Conservation (phyloP, 2,329 filamentous ascomycete genomes). For the Alternaria sp. region DNA sequence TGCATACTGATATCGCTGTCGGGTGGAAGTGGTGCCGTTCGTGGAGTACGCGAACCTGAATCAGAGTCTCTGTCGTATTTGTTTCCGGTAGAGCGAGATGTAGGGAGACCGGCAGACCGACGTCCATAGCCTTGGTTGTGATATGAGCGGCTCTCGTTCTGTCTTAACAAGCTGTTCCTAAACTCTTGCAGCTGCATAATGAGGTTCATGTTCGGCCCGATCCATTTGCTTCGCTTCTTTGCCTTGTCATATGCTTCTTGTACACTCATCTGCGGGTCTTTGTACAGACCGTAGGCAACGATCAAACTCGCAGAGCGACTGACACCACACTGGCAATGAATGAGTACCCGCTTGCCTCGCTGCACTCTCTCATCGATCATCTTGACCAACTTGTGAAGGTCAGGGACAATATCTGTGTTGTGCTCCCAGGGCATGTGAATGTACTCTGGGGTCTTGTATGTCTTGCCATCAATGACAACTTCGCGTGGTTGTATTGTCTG, state of each 20-base stretch:
- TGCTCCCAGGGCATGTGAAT: slow-evolving; percentile 90
- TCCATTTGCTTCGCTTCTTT: slow-evolving; percentile 84
- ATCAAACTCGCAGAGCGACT: slow-evolving; percentile 86
- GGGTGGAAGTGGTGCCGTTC: slow-evolving; percentile 50
- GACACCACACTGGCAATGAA: slow-evolving; percentile 87
- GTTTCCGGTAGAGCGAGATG: slow-evolving; percentile 31
- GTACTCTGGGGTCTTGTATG: slow-evolving; percentile 71
- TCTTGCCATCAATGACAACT: slow-evolving; percentile 35
- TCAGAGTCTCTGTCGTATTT: slow-evolving; percentile 43
- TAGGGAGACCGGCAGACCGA: slow-evolving; percentile 43
- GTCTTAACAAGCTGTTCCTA: slow-evolving; percentile 57
- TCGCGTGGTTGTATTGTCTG: slow-evolving; percentile 39
- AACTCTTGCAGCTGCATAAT: slow-evolving; percentile 91
- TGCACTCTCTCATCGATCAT: slow-evolving; percentile 76
- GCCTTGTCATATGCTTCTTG: slow-evolving; percentile 85
- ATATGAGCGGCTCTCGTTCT: slow-evolving; percentile 43
- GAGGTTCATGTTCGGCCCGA: slow-evolving; percentile 89
- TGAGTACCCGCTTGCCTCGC: slow-evolving; percentile 78
- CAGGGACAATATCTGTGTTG: slow-evolving; percentile 83
- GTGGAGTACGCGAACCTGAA: slow-evolving; percentile 47
- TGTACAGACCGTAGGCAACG: slow-evolving; percentile 84
- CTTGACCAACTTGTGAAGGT: slow-evolving; percentile 78
- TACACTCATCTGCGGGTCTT: slow-evolving; percentile 76
- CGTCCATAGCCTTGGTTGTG: slow-evolving; percentile 45
- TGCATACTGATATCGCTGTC: slow-evolving; percentile 59